Evolutionary conservation across 257 asterid species (phyloP).

Genomic region (Solanum chilense): DNA sequence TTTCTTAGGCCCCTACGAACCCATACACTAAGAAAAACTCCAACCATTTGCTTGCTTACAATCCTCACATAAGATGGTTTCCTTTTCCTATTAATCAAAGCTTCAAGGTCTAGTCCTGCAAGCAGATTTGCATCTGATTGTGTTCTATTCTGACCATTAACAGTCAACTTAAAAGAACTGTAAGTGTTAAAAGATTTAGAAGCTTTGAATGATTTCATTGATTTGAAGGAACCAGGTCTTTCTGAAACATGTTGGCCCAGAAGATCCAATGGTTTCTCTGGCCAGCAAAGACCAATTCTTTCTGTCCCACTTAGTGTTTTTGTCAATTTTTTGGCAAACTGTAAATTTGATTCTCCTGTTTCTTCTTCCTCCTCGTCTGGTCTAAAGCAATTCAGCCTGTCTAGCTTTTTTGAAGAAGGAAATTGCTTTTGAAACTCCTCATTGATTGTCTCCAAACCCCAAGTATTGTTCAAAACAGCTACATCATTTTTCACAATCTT

Average conservation of each 20-base stretch:
- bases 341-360: slow-evolving; percentile 18
- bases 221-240: slow-evolving; percentile 37
- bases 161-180: slow-evolving; percentile 43
- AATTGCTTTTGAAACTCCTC: slow-evolving; percentile 25
- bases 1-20: slow-evolving; percentile 74
- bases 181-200: slow-evolving; percentile 38
- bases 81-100: slow-evolving; percentile 63
- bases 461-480: slow-evolving; percentile 2
- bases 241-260: slow-evolving; percentile 48
- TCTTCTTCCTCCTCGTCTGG: slow-evolving; percentile 34
- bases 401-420: slow-evolving; percentile 39
- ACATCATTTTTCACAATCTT: slow-evolving; percentile 4
- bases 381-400: slow-evolving; percentile 40
- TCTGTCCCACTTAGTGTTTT: slow-evolving; percentile 57
- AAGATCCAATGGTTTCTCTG: slow-evolving; percentile 71
- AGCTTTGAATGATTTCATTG: slow-evolving; percentile 32
- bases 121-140: slow-evolving; percentile 36
- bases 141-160: slow-evolving; percentile 13
- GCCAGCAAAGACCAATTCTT: slow-evolving; percentile 90
- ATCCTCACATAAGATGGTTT: slow-evolving; percentile 73
- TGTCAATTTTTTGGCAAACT: slow-evolving; percentile 24
- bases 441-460: slow-evolving; percentile 7
- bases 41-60: slow-evolving; percentile 97
- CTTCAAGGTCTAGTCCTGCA: slow-evolving; percentile 58
- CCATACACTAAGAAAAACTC: slow-evolving; percentile 80